phyloP scores from a whole-genome alignment of 129 eudicot genomes.

The Tagetes patula region DNA sequence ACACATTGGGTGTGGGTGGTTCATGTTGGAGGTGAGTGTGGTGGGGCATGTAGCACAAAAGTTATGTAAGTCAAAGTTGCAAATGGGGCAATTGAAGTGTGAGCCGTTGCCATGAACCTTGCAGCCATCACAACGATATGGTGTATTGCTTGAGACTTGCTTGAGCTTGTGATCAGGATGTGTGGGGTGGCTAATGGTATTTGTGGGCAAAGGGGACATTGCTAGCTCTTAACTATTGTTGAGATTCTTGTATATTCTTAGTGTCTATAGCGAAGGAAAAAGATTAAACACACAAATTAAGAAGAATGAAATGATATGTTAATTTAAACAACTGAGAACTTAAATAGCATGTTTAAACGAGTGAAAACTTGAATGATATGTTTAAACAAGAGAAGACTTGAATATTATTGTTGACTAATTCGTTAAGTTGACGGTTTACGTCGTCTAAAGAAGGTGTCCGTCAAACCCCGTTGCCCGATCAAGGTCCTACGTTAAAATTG shows the following conservation, averaged over 20 bases:
- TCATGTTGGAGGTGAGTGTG: not conserved
- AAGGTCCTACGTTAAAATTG: not conserved
- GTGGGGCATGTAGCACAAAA: constrained; percentile 10
- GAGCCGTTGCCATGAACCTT: constrained; percentile 9
- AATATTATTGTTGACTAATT: too few relatives aligned
- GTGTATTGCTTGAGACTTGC: not conserved
- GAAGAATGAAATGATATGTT: too few relatives aligned
- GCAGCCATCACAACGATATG: constrained; percentile 11
- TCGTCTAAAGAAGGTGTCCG: not conserved
- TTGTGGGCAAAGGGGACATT: constrained; percentile 6
- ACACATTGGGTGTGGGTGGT: constrained; percentile 15
- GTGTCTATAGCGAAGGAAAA: not conserved
- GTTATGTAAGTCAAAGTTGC: constrained; percentile 10
- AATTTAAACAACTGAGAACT: not conserved
- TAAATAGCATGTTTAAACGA: not conserved
- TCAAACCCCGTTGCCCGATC: not conserved
- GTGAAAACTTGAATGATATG: not conserved
- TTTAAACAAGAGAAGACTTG: too few relatives aligned
- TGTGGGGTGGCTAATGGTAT: not conserved
- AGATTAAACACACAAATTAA: too few relatives aligned
- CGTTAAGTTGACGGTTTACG: too few relatives aligned
- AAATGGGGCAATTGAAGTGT: constrained; percentile 11
- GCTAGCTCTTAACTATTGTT: not conserved
- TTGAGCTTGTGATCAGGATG: constrained; percentile 7
- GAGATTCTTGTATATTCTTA: not conserved